phyloP scores from a whole-genome alignment of 345 rosid genomes.

The Streptanthus diversifolius region DNA sequence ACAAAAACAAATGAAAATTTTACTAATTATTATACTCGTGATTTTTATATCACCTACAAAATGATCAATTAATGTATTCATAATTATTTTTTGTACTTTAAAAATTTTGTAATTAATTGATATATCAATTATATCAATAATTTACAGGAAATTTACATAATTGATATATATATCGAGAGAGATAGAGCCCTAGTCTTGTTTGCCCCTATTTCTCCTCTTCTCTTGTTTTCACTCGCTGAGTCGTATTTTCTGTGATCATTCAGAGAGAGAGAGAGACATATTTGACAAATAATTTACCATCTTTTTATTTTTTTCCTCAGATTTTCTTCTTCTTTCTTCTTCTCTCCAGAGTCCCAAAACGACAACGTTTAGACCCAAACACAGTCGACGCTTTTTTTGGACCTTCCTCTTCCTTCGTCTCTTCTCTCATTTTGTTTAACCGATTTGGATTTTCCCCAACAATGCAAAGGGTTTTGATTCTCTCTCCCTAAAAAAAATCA shows the following conservation, averaged over 20 bases:
- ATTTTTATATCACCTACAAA: background rate
- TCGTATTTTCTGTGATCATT: background rate
- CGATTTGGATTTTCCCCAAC: conserved; percentile 27
- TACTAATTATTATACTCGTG: background rate
- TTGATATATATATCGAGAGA: background rate
- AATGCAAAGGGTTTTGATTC: conserved; percentile 32
- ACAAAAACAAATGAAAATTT: background rate
- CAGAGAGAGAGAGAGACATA: conserved; percentile 5
- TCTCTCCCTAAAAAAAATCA: background rate
- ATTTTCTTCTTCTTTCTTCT: background rate
- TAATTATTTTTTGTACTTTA: background rate
- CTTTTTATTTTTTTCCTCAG: background rate
- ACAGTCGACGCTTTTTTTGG: conserved; percentile 25
- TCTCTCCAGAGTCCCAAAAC: background rate
- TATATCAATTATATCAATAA: no score
- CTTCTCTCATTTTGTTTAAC: background rate
- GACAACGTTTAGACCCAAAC: conserved; percentile 21
- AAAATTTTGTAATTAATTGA: background rate
- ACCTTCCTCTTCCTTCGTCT: conserved; percentile 1
- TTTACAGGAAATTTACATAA: background rate
- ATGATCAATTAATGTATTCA: background rate
- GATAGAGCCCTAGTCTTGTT: conserved; percentile 18
- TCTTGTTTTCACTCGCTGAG: conserved; percentile 9
- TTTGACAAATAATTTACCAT: conserved; percentile 12
- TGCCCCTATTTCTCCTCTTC: conserved; percentile 15